Evolutionary conservation across 169 alveolate genomes (phyloP).

Genomic region (Toxoplasma gondii): DNA sequence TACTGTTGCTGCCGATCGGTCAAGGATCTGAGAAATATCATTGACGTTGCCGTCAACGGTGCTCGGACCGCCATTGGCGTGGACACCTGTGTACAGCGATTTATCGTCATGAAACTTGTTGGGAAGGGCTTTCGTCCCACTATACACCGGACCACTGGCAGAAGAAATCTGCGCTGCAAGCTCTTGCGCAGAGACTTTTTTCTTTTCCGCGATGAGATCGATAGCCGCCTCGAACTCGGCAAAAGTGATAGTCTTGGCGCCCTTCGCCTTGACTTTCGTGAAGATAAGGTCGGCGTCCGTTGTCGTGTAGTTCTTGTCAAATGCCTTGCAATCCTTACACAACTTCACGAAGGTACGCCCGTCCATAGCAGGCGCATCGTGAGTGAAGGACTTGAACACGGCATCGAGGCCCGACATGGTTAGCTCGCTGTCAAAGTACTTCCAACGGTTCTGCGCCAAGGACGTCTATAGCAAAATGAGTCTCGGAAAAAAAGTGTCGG

Average conservation of each 20-base stretch:
- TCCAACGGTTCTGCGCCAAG: background rate
- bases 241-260: conserved; percentile 78
- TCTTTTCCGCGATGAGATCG: conserved; percentile 73
- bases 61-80: conserved; percentile 88
- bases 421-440: background rate
- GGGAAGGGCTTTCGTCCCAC: conserved; percentile 88
- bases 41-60: conserved; percentile 80
- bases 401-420: conserved; percentile 71
- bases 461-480: too few species aligned
- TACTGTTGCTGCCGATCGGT: conserved; percentile 61
- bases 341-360: conserved; percentile 83
- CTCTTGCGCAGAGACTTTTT: conserved; percentile 71
- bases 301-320: conserved; percentile 80
- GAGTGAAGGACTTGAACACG: conserved; percentile 80
- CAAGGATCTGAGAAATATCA: conserved; percentile 74
- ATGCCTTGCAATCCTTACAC: conserved; percentile 77
- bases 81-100: conserved; percentile 86
- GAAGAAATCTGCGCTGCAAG: conserved; percentile 68
- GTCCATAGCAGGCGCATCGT: conserved; percentile 82
- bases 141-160: conserved; percentile 85
- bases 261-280: conserved; percentile 81
- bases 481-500: too few species aligned
- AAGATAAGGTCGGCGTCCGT: conserved; percentile 85
- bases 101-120: conserved; percentile 89
- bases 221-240: conserved; percentile 80